Base-by-base conservation (phyloP, 352 stramenopile genomes). In the Globisporangium canariense region DNA sequence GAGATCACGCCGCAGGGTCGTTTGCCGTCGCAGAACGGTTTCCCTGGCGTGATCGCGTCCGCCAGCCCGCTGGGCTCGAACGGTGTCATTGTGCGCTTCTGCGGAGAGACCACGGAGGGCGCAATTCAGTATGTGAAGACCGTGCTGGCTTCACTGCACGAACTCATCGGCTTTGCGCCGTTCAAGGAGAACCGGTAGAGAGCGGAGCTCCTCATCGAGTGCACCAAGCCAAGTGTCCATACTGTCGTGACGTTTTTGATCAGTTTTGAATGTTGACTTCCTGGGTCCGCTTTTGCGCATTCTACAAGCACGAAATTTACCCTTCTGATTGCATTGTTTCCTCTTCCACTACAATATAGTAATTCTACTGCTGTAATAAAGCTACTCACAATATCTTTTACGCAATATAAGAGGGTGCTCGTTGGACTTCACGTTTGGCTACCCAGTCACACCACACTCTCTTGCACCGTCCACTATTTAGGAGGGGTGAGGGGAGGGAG, bases 171-270 rank as follows among this genome's bases (percentile, higher is more conserved):
- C 8, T 82, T 87, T 54, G 70, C 69, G 61, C 81, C 83, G 8
- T 95, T 82, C 63, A 78, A 92, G 51, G 83, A 93, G 53, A 93
- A 90, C 67, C 80, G 87, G 11, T 95, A 73, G 65, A 22, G 58
- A 78, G 36, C 5, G 38, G 28, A 6, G 8, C 20, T 38, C 28
- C 14, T 53, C 7, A 22, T 30, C 28, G 11, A 10, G 11, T 36
- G 58, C 57, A 36, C 32, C 32, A 36, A 36, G 32, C 22, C n/a
- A 11, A 50, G 28, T 64, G 30, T 62, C 57, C 25, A 55, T 36
- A 2, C 1, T 30, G 28, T 18, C 5, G 11, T 34, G 58, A 64
- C 46, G 13, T 50, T 59, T 43, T 7, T 18, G 6, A 22, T 22
- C 50, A 14, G 18, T 46, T 50, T 59, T 49, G 28, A 16, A 36